A percentile compares a stretch with the other conserved stretches of the same genome.
Evolutionary conservation across 768 basidiomycete species (phyloP).

Genomic region (Agrocybe pediades): DNA sequence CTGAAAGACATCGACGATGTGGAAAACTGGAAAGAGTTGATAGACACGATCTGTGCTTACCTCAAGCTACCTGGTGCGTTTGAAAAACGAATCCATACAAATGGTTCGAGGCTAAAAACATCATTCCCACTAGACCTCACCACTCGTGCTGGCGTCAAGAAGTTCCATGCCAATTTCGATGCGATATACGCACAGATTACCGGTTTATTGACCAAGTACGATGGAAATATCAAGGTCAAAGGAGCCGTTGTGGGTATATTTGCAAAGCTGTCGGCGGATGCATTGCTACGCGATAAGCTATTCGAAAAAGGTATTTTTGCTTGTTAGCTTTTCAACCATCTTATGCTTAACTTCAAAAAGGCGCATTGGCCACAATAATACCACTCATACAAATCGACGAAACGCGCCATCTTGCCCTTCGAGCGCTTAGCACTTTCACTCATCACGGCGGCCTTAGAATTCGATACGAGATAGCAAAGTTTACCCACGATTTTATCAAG

Average conservation of each 20-base stretch:
- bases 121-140: slow-evolving; percentile 43
- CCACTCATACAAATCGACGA: slow-evolving; percentile 50
- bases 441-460: slow-evolving; percentile 57
- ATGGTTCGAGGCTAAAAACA: background rate
- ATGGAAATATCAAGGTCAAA: slow-evolving; percentile 44
- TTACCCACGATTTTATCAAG: slow-evolving; percentile 39
- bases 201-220: slow-evolving; percentile 41
- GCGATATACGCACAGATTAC: slow-evolving; percentile 51
- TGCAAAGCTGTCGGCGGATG: slow-evolving; percentile 62
- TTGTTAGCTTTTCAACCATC: background rate
- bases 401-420: slow-evolving; percentile 54
- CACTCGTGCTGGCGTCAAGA: slow-evolving; percentile 60
- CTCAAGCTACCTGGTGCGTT: slow-evolving; percentile 54
- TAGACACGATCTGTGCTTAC: slow-evolving; percentile 45
- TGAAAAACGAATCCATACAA: background rate
- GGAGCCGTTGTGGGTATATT: slow-evolving; percentile 64
- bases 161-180: slow-evolving; percentile 58
- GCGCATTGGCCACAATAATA: slow-evolving; percentile 44
- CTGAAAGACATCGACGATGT: slow-evolving; percentile 36
- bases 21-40: slow-evolving; percentile 49
- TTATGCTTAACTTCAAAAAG: background rate
- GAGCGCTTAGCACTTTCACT: slow-evolving; percentile 56
- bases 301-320: slow-evolving; percentile 49
- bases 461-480: slow-evolving; percentile 51
- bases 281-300: slow-evolving; percentile 58